Conservation (phyloP, 768 basidiomycete species). For the Hericium coralloides region DNA sequence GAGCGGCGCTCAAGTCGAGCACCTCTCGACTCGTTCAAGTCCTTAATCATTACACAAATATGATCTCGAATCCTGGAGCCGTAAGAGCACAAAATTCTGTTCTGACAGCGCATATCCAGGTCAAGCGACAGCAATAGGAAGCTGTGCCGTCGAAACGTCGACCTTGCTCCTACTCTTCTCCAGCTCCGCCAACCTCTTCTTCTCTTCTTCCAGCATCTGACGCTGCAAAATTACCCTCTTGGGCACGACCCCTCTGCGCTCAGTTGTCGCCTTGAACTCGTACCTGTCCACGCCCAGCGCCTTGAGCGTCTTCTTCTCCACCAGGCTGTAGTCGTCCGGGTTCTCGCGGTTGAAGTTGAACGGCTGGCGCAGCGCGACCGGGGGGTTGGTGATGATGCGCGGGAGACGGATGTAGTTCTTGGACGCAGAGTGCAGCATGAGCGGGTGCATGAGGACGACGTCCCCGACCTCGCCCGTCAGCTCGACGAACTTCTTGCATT, state of each 20-base stretch:
- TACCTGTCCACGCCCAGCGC: slow-evolving; percentile 40
- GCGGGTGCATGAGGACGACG: slow-evolving; percentile 52
- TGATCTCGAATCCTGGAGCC: no score
- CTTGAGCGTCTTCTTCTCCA: slow-evolving; percentile 49
- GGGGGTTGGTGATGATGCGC: slow-evolving; percentile 59
- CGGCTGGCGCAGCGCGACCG: slow-evolving; percentile 44
- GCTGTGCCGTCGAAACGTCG: not conserved
- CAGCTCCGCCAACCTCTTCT: slow-evolving; percentile 26
- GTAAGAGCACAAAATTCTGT: not conserved
- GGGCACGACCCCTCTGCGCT: slow-evolving; percentile 39
- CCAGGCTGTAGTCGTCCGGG: slow-evolving; percentile 42
- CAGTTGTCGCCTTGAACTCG: slow-evolving; percentile 38
- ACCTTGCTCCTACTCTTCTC: not conserved
- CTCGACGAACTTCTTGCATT: slow-evolving; percentile 38
- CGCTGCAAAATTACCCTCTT: slow-evolving; percentile 33
- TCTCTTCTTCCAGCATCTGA: slow-evolving; percentile 43
- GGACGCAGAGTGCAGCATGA: slow-evolving; percentile 59
- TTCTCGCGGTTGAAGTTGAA: slow-evolving; percentile 41
- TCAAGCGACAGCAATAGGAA: not conserved
- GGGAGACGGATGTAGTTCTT: slow-evolving; percentile 48
- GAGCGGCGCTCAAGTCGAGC: no score
- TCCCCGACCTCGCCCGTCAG: slow-evolving; percentile 55
- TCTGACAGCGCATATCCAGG: not conserved
- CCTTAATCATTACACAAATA: no score
- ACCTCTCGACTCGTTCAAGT: no score